Conservation (phyloP, 306 rosid species). For the Castanea mollissima region DNA sequence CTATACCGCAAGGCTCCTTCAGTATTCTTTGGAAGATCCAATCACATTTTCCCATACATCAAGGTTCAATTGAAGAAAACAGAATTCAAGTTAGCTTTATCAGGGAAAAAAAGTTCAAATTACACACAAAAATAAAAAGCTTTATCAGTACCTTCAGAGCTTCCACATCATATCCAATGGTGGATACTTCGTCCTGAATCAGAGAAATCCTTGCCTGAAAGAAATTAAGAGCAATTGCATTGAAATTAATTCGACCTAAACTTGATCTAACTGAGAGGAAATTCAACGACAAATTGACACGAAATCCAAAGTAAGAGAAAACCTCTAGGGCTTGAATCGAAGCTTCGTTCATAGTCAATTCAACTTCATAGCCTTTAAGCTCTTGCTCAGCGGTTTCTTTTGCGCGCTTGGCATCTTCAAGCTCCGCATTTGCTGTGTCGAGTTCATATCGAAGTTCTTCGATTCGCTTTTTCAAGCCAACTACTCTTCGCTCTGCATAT, state of each 20-base stretch:
- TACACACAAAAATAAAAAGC: not conserved
- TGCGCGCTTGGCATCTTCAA: conserved; percentile 60
- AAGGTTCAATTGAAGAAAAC: conserved; percentile 16
- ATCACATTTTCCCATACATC: conserved; percentile 23
- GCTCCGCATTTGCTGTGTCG: conserved; percentile 44
- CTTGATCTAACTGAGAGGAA: not conserved
- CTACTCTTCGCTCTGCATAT: conserved; percentile 64
- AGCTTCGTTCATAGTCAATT: conserved; percentile 51
- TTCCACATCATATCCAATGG: conserved; percentile 57
- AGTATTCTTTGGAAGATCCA: conserved; percentile 41
- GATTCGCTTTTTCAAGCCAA: conserved; percentile 55
- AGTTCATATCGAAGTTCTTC: conserved; percentile 58
- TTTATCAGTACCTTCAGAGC: conserved; percentile 52
- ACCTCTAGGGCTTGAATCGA: conserved; percentile 70
- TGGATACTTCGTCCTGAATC: conserved; percentile 52
- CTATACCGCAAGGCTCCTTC: conserved; percentile 50
- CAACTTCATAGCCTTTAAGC: conserved; percentile 76
- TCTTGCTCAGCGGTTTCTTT: conserved; percentile 76
- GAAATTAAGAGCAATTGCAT: not conserved
- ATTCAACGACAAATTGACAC: not conserved
- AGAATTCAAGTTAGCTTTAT: not conserved
- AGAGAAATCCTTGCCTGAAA: conserved; percentile 66
- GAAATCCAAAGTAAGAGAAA: conserved; percentile 2
- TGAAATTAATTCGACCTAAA: conserved; percentile 11
- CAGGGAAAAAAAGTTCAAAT: not conserved